Evolutionary conservation across 2,329 filamentous ascomycete genomes (phyloP).

Genomic region (Diaporthe aspalathi): DNA sequence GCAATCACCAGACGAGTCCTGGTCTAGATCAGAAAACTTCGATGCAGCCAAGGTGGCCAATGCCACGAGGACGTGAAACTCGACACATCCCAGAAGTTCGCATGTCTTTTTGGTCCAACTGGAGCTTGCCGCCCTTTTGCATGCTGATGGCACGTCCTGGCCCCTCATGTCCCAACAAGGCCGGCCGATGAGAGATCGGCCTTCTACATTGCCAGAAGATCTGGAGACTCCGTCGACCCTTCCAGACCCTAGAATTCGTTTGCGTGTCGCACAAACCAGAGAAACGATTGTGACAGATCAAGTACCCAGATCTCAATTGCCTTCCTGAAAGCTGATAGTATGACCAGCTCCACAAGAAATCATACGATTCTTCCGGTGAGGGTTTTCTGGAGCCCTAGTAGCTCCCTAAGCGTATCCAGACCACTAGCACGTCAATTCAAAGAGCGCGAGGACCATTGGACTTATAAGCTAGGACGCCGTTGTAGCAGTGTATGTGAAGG

Average conservation of each 20-base stretch:
- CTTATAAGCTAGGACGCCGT: conserved; percentile 5
- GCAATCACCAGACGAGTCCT: background rate
- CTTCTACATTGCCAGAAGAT: background rate
- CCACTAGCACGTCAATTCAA: background rate
- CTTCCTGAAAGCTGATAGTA: conserved; percentile 3
- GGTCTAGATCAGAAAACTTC: conserved; percentile 11
- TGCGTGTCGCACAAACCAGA: background rate
- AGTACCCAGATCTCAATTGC: background rate
- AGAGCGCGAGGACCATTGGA: background rate
- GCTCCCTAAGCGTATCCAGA: background rate
- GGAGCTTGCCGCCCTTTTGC: too few relatives aligned
- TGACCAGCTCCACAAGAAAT: conserved; percentile 34
- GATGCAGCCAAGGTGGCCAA: background rate
- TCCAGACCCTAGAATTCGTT: background rate
- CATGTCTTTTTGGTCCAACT: background rate
- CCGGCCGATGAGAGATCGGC: background rate
- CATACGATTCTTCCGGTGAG: conserved; percentile 33
- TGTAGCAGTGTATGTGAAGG: background rate
- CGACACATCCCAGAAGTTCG: background rate
- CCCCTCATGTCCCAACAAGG: background rate
- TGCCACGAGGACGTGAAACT: conserved; percentile 3
- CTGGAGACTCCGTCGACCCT: conserved; percentile 3
- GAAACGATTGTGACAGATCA: conserved; percentile 5
- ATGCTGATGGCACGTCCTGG: background rate
- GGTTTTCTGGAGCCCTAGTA: conserved; percentile 14